Percentiles rank a stretch among this genome's conserved stretches.
phyloP scores from a whole-genome alignment of 352 stramenopile species.

The Lagenidium sp. region DNA sequence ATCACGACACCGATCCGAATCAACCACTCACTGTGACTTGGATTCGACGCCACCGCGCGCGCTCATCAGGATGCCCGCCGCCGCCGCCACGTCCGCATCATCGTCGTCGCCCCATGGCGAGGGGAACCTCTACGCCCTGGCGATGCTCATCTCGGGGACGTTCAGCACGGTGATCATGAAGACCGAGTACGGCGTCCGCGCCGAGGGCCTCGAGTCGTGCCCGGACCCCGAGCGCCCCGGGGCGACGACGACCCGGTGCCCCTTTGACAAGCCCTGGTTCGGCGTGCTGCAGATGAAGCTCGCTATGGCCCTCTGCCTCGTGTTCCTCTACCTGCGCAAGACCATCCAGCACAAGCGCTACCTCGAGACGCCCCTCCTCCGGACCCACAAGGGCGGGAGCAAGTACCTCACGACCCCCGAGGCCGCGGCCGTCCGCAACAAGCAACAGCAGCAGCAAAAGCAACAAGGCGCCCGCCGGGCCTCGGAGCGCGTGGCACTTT shows the following conservation, averaged over 20 bases:
- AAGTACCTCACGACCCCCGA: constrained; percentile 51
- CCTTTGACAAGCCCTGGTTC: constrained; percentile 84
- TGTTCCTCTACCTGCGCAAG: constrained; percentile 66
- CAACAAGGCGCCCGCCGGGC: too few species aligned
- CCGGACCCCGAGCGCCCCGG: constrained; percentile 21
- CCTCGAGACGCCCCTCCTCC: constrained; percentile 57
- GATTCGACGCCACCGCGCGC: too few species aligned
- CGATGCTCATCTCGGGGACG: constrained; percentile 75
- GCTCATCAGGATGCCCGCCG: too few species aligned
- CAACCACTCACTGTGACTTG: too few species aligned
- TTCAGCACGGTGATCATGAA: constrained; percentile 85
- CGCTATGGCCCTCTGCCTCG: constrained; percentile 70
- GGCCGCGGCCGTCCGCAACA: constrained; percentile 27
- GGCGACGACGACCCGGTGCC: constrained; percentile 40
- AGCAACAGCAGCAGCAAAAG: constrained; percentile 28
- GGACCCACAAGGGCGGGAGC: constrained; percentile 50
- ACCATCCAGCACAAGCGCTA: constrained; percentile 39
- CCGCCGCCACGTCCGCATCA: too few species aligned
- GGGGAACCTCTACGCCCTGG: constrained; percentile 38
- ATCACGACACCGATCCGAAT: too few species aligned
- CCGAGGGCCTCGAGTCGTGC: constrained; percentile 41
- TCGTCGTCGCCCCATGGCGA: constrained; percentile 13
- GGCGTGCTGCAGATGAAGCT: constrained; percentile 82
- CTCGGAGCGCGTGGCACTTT: constrained; percentile 23
- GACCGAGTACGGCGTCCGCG: constrained; percentile 62